Conservation (phyloP, 1,284 basidiomycete species). For the Pyrrhoderma lamaoense region DNA sequence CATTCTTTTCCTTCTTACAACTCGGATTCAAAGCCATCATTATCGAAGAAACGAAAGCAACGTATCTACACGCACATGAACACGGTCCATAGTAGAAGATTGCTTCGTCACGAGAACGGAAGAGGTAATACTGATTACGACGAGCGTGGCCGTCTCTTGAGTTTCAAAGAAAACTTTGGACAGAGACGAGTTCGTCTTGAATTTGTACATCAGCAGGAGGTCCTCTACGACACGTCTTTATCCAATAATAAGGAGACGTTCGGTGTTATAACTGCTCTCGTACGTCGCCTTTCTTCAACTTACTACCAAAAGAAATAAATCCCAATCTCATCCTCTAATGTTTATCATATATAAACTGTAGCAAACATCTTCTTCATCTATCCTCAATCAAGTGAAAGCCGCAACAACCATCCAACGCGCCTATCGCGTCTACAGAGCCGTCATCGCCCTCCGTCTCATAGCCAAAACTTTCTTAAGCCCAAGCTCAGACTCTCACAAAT, state of each 20-base stretch:
- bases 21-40: too few species aligned
- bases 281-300: background rate
- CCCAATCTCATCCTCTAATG: background rate
- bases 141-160: slow-evolving; percentile 1
- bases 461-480: background rate
- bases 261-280: background rate
- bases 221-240: background rate
- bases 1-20: too few species aligned
- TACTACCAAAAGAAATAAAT: background rate
- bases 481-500: background rate
- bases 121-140: background rate
- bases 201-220: background rate
- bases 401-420: slow-evolving; percentile 14
- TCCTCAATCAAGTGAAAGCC: background rate
- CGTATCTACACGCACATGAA: too few species aligned
- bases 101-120: too few species aligned
- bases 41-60: too few species aligned
- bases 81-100: too few species aligned
- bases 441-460: background rate
- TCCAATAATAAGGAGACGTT: background rate
- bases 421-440: slow-evolving; percentile 9
- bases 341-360: too few species aligned
- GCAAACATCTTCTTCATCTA: background rate
- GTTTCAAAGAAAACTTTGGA: slow-evolving; percentile 3
- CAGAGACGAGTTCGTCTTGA: slow-evolving; percentile 13